phyloP scores from a whole-genome alignment of 176 grass and related monocot species.

The Zoysia japonica region DNA sequence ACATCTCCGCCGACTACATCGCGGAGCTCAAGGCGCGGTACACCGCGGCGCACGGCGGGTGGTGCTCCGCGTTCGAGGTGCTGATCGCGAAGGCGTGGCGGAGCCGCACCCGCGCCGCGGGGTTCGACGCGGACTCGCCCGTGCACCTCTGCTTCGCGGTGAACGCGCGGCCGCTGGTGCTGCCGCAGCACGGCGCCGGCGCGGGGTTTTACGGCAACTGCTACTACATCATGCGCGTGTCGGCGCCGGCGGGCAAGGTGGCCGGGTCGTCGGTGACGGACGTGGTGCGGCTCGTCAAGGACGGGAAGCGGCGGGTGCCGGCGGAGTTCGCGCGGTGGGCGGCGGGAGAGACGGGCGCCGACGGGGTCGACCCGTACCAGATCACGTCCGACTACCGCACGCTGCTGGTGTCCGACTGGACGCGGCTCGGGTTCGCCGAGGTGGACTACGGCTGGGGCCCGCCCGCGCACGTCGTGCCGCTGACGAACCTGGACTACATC shows the following conservation, averaged over 20 bases:
- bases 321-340: constrained; percentile 68
- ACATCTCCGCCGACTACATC: constrained; percentile 81
- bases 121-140: constrained; percentile 43
- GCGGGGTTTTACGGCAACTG: constrained; percentile 82
- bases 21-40: constrained; percentile 56
- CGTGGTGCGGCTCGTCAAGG: constrained; percentile 70
- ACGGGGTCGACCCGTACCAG: constrained; percentile 68
- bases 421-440: constrained; percentile 80
- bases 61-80: constrained; percentile 88
- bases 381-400: constrained; percentile 80
- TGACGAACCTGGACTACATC: constrained; percentile 92
- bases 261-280: constrained; percentile 42
- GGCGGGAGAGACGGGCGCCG: constrained; percentile 31
- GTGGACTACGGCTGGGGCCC: constrained; percentile 90
- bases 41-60: not conserved
- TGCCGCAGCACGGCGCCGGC: constrained; percentile 34
- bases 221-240: constrained; percentile 86
- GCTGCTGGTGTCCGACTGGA: constrained; percentile 87
- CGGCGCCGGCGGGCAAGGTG: constrained; percentile 51
- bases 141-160: constrained; percentile 81
- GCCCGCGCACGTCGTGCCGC: constrained; percentile 74
- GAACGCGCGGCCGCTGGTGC: constrained; percentile 66
- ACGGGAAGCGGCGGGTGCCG: constrained; percentile 68
- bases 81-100: constrained; percentile 82
- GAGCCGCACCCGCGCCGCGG: constrained; percentile 62